phyloP scores from a whole-genome alignment of 1,284 basidiomycete genomes.

The Puccinia triticina region DNA sequence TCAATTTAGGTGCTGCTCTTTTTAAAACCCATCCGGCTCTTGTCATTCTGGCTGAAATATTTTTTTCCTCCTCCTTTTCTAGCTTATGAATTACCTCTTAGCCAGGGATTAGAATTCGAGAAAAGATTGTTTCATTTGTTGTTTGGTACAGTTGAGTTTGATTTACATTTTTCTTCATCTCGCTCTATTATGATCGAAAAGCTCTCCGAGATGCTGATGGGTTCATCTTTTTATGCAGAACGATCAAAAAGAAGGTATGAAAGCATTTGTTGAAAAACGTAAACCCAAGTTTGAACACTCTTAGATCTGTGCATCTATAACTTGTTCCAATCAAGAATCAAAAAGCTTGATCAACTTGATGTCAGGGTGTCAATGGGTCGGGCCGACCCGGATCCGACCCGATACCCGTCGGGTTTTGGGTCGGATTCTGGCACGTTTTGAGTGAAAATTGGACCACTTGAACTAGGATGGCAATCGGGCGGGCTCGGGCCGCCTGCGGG shows the following conservation, averaged over 20 bases:
- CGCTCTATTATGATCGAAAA: neutral
- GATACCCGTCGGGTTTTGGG: no score
- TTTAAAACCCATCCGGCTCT: neutral
- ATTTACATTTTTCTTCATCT: neutral
- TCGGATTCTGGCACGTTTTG: no score
- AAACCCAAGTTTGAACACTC: constrained; percentile 72
- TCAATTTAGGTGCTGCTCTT: constrained; percentile 73
- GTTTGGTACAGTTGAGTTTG: constrained; percentile 73
- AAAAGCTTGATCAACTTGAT: no score
- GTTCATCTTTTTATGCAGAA: constrained; percentile 60
- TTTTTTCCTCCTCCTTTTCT: neutral
- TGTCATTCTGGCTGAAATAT: neutral
- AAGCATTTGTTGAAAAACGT: constrained; percentile 96
- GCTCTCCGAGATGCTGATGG: neutral
- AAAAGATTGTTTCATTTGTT: constrained; percentile 86
- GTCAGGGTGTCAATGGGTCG: no score
- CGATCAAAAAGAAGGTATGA: constrained; percentile 98
- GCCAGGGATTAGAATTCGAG: constrained; percentile 84
- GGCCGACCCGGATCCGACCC: no score
- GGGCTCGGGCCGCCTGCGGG: no score
- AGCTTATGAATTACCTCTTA: constrained; percentile 81
- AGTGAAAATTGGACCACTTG: no score
- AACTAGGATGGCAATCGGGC: no score
- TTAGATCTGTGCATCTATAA: neutral
- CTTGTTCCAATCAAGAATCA: no score